Conservation (phyloP, 2,329 filamentous ascomycete genomes). For the Ascochyta clinopodiicola region DNA sequence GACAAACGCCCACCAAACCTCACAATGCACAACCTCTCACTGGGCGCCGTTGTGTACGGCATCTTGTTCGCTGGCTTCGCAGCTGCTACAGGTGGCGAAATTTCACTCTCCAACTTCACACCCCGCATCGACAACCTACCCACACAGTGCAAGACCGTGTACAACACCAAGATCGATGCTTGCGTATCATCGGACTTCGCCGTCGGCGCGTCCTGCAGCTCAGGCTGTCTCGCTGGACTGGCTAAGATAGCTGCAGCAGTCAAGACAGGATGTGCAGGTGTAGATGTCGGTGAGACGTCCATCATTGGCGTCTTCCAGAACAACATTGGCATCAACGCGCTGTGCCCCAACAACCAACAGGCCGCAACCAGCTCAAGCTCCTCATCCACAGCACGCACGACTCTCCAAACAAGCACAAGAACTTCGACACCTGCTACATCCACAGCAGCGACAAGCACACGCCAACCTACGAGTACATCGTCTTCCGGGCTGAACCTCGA, state of each 20-base stretch:
- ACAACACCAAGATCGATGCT: constrained; percentile 50
- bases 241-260: constrained; percentile 44
- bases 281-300: constrained; percentile 47
- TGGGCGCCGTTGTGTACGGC: constrained; percentile 26
- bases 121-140: constrained; percentile 52
- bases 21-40: constrained; percentile 32
- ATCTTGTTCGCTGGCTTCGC: constrained; percentile 32
- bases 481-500: constrained; percentile 22
- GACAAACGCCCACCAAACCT: constrained; percentile 15
- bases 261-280: constrained; percentile 39
- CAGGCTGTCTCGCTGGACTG: constrained; percentile 51
- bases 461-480: constrained; percentile 7
- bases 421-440: constrained; percentile 12
- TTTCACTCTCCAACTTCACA: constrained; percentile 54
- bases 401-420: constrained; percentile 20
- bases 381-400: constrained; percentile 8
- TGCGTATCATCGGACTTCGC: constrained; percentile 52
- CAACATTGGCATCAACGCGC: constrained; percentile 45
- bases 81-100: constrained; percentile 38
- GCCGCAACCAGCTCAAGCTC: constrained; percentile 24
- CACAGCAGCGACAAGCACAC: constrained; percentile 5
- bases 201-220: constrained; percentile 39
- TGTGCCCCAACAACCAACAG: constrained; percentile 48
- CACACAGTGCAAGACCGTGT: constrained; percentile 48
- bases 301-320: constrained; percentile 53